Percentiles rank a stretch among this genome's conserved stretches.
phyloP scores from a whole-genome alignment of 176 grass and related monocot species.

The Puccinellia tenuiflora region DNA sequence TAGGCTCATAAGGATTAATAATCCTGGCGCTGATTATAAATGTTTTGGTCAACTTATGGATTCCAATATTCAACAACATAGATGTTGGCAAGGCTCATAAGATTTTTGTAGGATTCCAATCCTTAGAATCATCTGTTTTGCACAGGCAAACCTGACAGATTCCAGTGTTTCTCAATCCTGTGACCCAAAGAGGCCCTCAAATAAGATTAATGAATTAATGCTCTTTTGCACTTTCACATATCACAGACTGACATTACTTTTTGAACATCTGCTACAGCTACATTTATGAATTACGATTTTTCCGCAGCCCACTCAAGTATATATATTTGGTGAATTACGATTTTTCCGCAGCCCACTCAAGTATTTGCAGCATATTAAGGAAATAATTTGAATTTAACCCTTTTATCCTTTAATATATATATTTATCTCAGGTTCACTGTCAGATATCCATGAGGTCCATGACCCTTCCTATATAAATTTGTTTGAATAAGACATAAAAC shows the following conservation, averaged over 20 bases:
- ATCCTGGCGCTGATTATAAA: background rate
- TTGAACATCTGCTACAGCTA: background rate
- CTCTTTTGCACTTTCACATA: background rate
- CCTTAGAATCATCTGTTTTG: background rate
- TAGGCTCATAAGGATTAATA: too few species aligned
- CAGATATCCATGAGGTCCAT: background rate
- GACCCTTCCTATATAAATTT: background rate
- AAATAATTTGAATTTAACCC: background rate
- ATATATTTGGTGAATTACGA: background rate
- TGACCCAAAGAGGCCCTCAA: background rate
- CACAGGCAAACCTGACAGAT: background rate
- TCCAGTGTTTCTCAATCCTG: background rate
- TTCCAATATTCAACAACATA: background rate
- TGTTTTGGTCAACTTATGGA: background rate
- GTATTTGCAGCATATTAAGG: background rate
- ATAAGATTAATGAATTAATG: background rate
- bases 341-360: background rate
- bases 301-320: background rate
- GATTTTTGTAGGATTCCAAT: background rate
- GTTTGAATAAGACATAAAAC: constrained; percentile 8
- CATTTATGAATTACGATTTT: background rate
- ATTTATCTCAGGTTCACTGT: background rate
- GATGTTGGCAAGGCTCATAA: background rate
- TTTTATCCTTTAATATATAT: background rate
- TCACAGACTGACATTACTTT: background rate